These are phyloP conservation scores for Talaromyces sp. DNA, from an alignment of 2,329 filamentous ascomycete genomes.

Conservation along the genomic window DNA sequence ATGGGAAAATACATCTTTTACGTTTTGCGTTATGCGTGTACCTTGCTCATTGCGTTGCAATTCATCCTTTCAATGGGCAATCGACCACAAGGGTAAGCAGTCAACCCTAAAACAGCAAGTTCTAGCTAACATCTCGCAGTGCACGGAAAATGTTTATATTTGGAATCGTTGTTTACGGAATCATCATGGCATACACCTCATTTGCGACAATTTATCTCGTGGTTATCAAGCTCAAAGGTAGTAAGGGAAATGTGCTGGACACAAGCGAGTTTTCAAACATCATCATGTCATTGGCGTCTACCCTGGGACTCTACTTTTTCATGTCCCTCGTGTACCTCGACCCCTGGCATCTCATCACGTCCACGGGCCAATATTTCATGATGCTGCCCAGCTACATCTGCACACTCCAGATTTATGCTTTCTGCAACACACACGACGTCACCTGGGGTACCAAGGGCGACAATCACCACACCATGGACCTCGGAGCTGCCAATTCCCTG, in stretches of 20 bases:
- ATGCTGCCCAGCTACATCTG: constrained; percentile 92
- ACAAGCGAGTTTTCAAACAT: constrained; percentile 94
- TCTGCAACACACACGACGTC: constrained; percentile 98
- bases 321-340: constrained; percentile 97
- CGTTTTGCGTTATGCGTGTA: constrained; percentile 76
- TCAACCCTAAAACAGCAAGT: not conserved
- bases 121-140: constrained; percentile 19
- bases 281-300: constrained; percentile 82
- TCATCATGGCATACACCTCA: constrained; percentile 95
- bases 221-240: constrained; percentile 62
- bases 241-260: constrained; percentile 56
- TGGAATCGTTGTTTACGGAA: constrained; percentile 80
- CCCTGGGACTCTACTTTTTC: constrained; percentile 88
- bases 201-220: constrained; percentile 89
- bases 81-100: constrained; percentile 71
- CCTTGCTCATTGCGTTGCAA: constrained; percentile 85
- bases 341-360: constrained; percentile 98
- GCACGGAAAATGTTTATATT: constrained; percentile 84
- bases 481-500: constrained; percentile 76
- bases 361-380: constrained; percentile 83
- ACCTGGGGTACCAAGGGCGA: constrained; percentile 99
- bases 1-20: constrained; percentile 82
- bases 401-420: constrained; percentile 95
- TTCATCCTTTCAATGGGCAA: constrained; percentile 97
- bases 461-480: constrained; percentile 88